These are phyloP conservation scores for Diutina mesorugosa DNA, from an alignment of 1,139 yeast genomes.

Conservation along the genomic window DNA sequence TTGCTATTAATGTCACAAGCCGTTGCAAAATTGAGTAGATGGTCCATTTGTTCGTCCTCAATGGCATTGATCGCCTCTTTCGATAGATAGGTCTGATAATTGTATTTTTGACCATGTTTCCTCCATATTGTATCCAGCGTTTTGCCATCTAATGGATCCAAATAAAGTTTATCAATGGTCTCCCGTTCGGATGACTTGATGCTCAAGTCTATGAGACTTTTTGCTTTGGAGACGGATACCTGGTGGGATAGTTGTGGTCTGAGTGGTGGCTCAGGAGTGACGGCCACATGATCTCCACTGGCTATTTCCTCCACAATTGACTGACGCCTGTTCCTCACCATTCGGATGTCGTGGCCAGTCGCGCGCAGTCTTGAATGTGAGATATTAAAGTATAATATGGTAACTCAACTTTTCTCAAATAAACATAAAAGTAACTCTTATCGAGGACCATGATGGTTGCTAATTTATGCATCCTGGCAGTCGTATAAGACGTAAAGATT, in stretches of 20 bases:
- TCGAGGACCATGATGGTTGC: neutral
- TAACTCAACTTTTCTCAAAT: neutral
- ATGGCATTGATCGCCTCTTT: neutral
- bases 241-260: neutral
- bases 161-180: neutral
- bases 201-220: neutral
- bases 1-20: slow-evolving; percentile 22
- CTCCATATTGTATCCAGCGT: neutral
- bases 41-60: neutral
- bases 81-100: neutral
- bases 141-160: neutral
- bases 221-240: neutral
- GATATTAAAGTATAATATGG: neutral
- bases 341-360: neutral
- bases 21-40: slow-evolving; percentile 20
- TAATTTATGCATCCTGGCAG: neutral
- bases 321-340: neutral
- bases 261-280: neutral
- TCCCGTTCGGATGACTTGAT: neutral
- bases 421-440: neutral
- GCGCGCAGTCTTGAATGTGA: neutral
- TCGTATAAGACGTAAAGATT: neutral
- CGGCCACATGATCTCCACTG: neutral
- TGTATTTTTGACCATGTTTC: neutral
- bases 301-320: slow-evolving; percentile 1